Evolutionary conservation across 768 basidiomycete species (phyloP).

Genomic region (Collybia mongolica): DNA sequence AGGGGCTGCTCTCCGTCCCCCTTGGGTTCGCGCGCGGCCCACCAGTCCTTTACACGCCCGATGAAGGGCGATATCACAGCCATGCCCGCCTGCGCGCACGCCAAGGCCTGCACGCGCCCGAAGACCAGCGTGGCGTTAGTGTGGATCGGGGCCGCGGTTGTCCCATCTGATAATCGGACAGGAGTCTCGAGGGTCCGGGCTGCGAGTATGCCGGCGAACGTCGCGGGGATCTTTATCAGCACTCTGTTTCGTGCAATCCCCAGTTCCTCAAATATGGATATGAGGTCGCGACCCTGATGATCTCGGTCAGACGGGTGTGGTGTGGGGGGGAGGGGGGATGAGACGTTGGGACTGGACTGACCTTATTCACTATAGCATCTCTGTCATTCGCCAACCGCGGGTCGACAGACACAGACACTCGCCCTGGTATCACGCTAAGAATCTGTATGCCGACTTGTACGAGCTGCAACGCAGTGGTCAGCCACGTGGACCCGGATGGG

Average conservation of each 20-base stretch:
- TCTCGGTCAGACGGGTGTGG: no score
- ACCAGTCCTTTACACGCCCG: slow-evolving; percentile 40
- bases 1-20: slow-evolving; percentile 15
- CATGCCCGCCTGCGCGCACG: slow-evolving; percentile 33
- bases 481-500: no score
- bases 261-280: slow-evolving; percentile 27
- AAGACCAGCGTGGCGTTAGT: slow-evolving; percentile 38
- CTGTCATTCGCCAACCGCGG: slow-evolving; percentile 29
- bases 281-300: slow-evolving; percentile 21
- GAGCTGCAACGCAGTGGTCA: slow-evolving; percentile 17
- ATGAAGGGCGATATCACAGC: slow-evolving; percentile 35
- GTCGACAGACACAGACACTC: slow-evolving; percentile 34
- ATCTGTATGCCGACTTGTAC: slow-evolving; percentile 31
- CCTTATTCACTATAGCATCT: slow-evolving; percentile 25
- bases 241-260: slow-evolving; percentile 25
- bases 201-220: slow-evolving; percentile 30
- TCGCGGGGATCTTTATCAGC: slow-evolving; percentile 35
- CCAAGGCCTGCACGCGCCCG: slow-evolving; percentile 31
- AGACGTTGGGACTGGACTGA: background rate
- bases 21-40: slow-evolving; percentile 18
- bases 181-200: slow-evolving; percentile 25
- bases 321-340: background rate
- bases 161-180: background rate
- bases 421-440: slow-evolving; percentile 28
- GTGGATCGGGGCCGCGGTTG: slow-evolving; percentile 20